Percentiles rank a stretch among this genome's conserved stretches.
These are phyloP conservation scores for Plasmodium gonderi DNA, from an alignment of 169 alveolate genomes.

Conservation along the genomic window DNA sequence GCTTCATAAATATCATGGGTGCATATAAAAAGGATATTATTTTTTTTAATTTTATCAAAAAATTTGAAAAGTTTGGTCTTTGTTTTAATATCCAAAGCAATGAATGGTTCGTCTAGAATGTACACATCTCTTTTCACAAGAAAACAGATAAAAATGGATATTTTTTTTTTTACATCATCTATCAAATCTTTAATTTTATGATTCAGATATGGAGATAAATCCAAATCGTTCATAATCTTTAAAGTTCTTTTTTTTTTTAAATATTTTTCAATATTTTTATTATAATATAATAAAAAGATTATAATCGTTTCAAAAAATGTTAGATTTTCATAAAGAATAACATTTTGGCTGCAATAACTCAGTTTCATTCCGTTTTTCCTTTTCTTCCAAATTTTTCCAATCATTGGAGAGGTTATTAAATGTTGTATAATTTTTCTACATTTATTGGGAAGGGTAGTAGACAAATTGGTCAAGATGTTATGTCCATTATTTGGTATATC, in stretches of 20 bases:
- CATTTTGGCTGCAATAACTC: constrained; percentile 69
- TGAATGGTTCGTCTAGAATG: constrained; percentile 67
- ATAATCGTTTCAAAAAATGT: constrained; percentile 54
- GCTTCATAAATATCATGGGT: constrained; percentile 75
- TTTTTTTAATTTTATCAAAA: constrained; percentile 68
- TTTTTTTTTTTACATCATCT: constrained; percentile 69
- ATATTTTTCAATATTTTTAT: constrained; percentile 39
- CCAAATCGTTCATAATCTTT: constrained; percentile 35
- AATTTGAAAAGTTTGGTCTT: constrained; percentile 42
- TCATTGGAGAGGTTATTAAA: background rate
- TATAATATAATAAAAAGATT: constrained; percentile 54
- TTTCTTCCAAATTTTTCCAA: background rate
- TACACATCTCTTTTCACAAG: constrained; percentile 63
- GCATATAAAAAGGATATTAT: constrained; percentile 63
- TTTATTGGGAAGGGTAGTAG: too few relatives aligned
- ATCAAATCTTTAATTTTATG: constrained; percentile 25
- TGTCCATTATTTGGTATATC: background rate
- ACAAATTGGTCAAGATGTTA: too few relatives aligned
- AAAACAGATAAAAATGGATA: constrained; percentile 61
- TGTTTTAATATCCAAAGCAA: constrained; percentile 61
- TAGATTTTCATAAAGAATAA: constrained; percentile 50
- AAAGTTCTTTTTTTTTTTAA: constrained; percentile 46
- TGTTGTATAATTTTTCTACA: too few relatives aligned
- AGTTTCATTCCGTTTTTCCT: background rate
- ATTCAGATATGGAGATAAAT: constrained; percentile 31